Evolutionary conservation across 768 basidiomycete genomes (phyloP).

Genomic region (Terana coerulea): DNA sequence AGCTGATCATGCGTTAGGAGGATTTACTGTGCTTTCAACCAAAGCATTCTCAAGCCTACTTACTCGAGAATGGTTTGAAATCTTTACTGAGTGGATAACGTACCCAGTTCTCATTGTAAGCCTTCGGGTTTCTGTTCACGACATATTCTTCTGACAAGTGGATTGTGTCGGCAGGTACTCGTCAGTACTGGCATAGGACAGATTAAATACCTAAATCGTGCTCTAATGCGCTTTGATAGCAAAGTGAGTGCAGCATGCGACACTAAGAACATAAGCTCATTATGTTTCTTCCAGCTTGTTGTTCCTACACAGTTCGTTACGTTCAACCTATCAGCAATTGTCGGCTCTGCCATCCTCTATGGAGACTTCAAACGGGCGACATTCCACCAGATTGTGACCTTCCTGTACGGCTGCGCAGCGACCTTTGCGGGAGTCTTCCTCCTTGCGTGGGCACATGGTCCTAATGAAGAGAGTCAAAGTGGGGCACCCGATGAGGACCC

Average conservation of each 20-base stretch:
- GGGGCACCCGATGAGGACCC: conserved; percentile 28
- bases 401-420: conserved; percentile 83
- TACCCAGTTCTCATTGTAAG: conserved; percentile 74
- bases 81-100: conserved; percentile 78
- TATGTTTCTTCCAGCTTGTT: conserved; percentile 52
- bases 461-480: no score
- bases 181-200: conserved; percentile 75
- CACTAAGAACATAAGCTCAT: neutral
- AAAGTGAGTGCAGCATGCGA: conserved; percentile 47
- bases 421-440: conserved; percentile 89
- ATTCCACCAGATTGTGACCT: conserved; percentile 80
- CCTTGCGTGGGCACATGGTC: conserved; percentile 68
- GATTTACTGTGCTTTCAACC: conserved; percentile 90
- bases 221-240: conserved; percentile 89
- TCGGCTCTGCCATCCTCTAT: conserved; percentile 91
- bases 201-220: conserved; percentile 79
- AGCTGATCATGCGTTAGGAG: conserved; percentile 74
- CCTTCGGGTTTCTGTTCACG: conserved; percentile 75
- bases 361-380: conserved; percentile 84
- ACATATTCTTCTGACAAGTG: conserved; percentile 37
- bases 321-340: conserved; percentile 90
- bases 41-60: conserved; percentile 89
- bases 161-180: conserved; percentile 62
- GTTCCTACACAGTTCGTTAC: conserved; percentile 95
- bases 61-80: conserved; percentile 69